Base-by-base conservation (phyloP, 345 rosid genomes). In the Erysimum cheiranthoides region DNA sequence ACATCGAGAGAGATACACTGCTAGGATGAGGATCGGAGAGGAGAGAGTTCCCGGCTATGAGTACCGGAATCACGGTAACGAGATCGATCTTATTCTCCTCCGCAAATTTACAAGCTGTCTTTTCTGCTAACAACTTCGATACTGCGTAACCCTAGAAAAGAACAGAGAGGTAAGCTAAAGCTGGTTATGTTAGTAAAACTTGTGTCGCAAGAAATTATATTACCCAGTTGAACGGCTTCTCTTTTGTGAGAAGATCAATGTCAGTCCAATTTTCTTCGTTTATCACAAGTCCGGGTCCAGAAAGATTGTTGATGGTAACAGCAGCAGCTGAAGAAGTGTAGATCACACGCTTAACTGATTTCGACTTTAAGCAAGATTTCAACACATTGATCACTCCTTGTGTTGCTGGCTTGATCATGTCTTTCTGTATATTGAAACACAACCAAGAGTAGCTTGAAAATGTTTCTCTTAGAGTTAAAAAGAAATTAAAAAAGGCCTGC, bases 301-400 rank as follows among this genome's bases (percentile, higher is more conserved):
- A 47, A 3, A 84, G 86, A 28, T 79, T 84, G 76, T 87, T 92
- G 65, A 89, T 85, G 1, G 93, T 53, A 14, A 92, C 90, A 4
- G 97, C 85, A 38, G 96, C 96, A 47, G 97, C 97, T 10, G 99
- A 95, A 38, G 97, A 95, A 61, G 99, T 95, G 79, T 89, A 53
- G n/a, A 95, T 68, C 14, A 89, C 93, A 3, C 92, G 88, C 73
- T 87, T 95, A 40, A 95, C 81, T 10, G 97, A 79, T 73, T 87
- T 84, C 1, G 91, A 78, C 57, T 82, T 86, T 7, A 66, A 82
- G 70, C 93, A 90, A 46, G 97, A 85, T 77, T 82, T 85, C 79
- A 95, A 65, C 11, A 95, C 97, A 82, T 92, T 90, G 49, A 80
- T 39, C 5, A 84, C 97, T 72, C 99, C 97, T 82, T 92, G 84